Base-by-base conservation (phyloP, 345 rosid genomes). In the Angophora floribunda region DNA sequence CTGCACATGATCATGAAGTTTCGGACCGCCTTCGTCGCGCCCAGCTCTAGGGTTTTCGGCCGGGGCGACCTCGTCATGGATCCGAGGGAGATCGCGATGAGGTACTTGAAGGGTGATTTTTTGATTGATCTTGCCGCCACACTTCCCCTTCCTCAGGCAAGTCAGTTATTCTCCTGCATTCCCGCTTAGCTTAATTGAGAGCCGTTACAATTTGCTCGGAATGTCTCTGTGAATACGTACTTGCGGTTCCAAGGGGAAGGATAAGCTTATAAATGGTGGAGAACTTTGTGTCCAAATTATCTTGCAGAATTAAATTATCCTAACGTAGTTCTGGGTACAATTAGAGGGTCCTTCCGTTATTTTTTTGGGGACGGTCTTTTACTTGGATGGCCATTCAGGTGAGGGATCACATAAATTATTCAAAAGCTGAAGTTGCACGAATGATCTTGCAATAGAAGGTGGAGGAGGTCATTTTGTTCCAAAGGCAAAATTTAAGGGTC, bases 21-120 rank as follows among this genome's bases (percentile, higher is more conserved):
- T 67, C 92, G 99, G 87, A 98, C 99, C 0, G 98, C 96, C 4
- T 98, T 94, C 63, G 94, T 96, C 10, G 95, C 99, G 1, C 93
- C 98, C 22, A 96, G 90, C 78, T 95, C 98, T 36, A 89, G 96
- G 47, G 97, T 94, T 57, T 97, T 98, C 52, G 99, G 99, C 17
- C 93, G 96, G 2, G 99, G 99, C 10, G 99, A 97, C 89, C 95
- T 98, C 8, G 99, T 95, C 32, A 97, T 92, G 98, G 99, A 97
- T 87, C 88, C 97, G 3, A 90, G 80, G 86, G 95, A 95, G 93
- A 98, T 97, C 82, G 93, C 98, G 19, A 89, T 47, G 90, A 92
- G 95, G 55, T 98, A 97, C 88, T 88, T 98, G 86, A 93, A 87
- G 91, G 86, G 94, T 4, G 99, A 98, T 92, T 96, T 97, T 52